Conservation (phyloP, 495 filamentous ascomycete genomes). For the Neurospora cerealis region DNA sequence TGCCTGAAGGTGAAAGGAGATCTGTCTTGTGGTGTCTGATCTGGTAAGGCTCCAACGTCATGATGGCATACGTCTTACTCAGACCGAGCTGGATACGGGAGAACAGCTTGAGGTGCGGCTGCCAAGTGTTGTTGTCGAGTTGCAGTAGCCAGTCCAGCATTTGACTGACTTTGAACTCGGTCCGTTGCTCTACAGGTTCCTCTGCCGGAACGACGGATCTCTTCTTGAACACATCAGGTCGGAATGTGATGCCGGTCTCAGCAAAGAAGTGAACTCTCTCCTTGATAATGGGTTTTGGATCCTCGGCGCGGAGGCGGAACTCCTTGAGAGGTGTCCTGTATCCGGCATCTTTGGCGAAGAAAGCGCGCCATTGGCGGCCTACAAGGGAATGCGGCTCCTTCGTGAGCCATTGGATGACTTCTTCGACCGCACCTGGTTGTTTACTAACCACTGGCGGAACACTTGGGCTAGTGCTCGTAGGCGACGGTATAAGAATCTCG, state of each 20-base stretch:
- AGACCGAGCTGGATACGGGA: slow-evolving; percentile 37
- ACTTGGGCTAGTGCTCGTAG: not conserved
- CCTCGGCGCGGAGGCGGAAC: slow-evolving; percentile 22
- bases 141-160: slow-evolving; percentile 38
- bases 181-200: slow-evolving; percentile 15
- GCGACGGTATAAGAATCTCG: slow-evolving; percentile 31
- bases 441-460: slow-evolving; percentile 13
- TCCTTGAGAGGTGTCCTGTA: slow-evolving; percentile 28
- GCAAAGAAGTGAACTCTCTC: slow-evolving; percentile 38
- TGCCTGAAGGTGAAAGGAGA: slow-evolving; percentile 21
- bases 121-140: slow-evolving; percentile 24
- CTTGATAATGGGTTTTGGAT: slow-evolving; percentile 21
- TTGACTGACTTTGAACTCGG: slow-evolving; percentile 17
- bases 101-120: slow-evolving; percentile 27
- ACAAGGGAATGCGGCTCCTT: slow-evolving; percentile 26
- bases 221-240: not conserved
- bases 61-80: slow-evolving; percentile 30
- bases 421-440: slow-evolving; percentile 16
- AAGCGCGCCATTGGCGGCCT: slow-evolving; percentile 36
- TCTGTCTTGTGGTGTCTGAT: slow-evolving; percentile 24
- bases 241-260: slow-evolving; percentile 29
- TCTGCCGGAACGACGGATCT: not conserved
- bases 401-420: slow-evolving; percentile 33
- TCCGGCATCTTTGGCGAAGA: slow-evolving; percentile 29
- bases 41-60: slow-evolving; percentile 26